phyloP scores from a whole-genome alignment of 1,139 yeast species.

The Zygosaccharomyces sapae region DNA sequence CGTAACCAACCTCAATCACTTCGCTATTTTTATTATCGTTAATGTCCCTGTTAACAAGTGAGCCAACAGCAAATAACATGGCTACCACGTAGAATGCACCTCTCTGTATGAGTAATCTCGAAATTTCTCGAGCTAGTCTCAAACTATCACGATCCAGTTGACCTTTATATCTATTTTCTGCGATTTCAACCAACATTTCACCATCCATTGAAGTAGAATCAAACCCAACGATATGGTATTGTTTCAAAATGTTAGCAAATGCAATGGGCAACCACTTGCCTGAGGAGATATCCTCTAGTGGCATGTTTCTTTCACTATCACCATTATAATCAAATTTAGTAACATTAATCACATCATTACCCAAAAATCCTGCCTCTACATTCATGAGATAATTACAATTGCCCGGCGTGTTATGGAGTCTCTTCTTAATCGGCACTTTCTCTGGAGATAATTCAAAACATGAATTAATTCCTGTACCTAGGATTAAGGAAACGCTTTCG shows the following conservation, averaged over 20 bases:
- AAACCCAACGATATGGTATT: conserved; percentile 15
- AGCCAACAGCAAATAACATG: conserved; percentile 27
- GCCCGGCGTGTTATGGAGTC: conserved; percentile 1
- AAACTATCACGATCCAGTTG: conserved; percentile 6
- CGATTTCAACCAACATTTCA: conserved; percentile 22
- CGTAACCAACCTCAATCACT: conserved; percentile 28
- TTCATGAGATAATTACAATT: conserved; percentile 25
- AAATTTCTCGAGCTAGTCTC: conserved; percentile 15
- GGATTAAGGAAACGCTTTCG: conserved; percentile 30
- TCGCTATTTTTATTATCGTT: neutral
- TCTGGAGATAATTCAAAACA: conserved; percentile 31
- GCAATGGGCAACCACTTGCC: conserved; percentile 30
- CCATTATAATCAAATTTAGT: conserved; percentile 20
- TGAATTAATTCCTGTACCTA: conserved; percentile 39
- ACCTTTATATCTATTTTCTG: conserved; percentile 8
- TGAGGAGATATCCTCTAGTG: conserved; percentile 29
- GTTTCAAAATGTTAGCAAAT: conserved; percentile 17
- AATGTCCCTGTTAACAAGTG: conserved; percentile 11
- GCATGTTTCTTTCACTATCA: conserved; percentile 21
- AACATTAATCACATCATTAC: conserved; percentile 21
- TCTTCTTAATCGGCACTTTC: conserved; percentile 7
- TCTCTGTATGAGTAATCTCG: conserved; percentile 25
- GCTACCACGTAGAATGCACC: conserved; percentile 28
- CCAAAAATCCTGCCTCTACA: conserved; percentile 38
- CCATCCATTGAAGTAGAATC: conserved; percentile 23